Conservation (phyloP, 352 stramenopile species). For the Globisporangium yorkense region DNA sequence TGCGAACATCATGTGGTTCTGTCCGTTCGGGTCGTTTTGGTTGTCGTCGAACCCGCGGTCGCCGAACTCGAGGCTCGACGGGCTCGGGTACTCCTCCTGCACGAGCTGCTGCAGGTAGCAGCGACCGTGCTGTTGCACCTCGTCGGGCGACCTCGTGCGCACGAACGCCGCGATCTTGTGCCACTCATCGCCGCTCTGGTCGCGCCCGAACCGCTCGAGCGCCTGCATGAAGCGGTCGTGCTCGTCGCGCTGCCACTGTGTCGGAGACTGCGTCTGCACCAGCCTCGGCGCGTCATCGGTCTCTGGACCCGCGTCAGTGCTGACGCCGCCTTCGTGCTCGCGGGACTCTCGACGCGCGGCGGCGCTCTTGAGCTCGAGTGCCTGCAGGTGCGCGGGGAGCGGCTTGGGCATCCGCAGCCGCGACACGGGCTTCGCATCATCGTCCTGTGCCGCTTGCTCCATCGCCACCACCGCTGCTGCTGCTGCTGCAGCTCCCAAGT, state of each 20-base stretch:
- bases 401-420: slow-evolving; percentile 13
- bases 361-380: slow-evolving; percentile 9
- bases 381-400: slow-evolving; percentile 13
- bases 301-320: not conserved
- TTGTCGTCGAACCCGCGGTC: slow-evolving; percentile 9
- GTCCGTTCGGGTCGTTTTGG: slow-evolving; percentile 31
- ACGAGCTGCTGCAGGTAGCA: slow-evolving; percentile 76
- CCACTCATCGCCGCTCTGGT: slow-evolving; percentile 56
- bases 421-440: slow-evolving; percentile 5
- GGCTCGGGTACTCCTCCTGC: slow-evolving; percentile 22
- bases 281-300: not conserved
- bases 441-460: not conserved
- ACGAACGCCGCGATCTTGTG: slow-evolving; percentile 67
- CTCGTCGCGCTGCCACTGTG: slow-evolving; percentile 55
- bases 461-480: not conserved
- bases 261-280: not conserved
- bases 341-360: not conserved
- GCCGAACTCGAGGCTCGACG: not conserved
- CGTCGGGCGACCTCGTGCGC: slow-evolving; percentile 52
- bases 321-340: not conserved
- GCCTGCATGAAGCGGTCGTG: slow-evolving; percentile 79
- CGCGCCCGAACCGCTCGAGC: slow-evolving; percentile 58
- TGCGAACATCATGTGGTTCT: slow-evolving; percentile 14
- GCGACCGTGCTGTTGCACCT: slow-evolving; percentile 61
- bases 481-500: not conserved